Evolutionary conservation across 2,329 filamentous ascomycete genomes (phyloP), one percentile per base, ranked within the genome.

Genomic region (Alternaria incomplexa): DNA sequence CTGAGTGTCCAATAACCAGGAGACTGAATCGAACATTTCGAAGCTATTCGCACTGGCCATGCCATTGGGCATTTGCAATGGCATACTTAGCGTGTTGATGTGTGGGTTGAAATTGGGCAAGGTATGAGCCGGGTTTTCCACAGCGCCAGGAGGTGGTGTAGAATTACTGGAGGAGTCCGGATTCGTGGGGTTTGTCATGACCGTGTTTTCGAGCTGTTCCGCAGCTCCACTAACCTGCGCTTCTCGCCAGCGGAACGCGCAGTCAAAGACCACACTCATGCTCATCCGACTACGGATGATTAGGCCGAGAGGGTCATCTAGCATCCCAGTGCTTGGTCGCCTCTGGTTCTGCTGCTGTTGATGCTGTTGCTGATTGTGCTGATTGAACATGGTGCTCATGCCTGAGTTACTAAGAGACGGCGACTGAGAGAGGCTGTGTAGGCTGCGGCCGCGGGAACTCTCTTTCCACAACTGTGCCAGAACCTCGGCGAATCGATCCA

Each of bases 1-100:
- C 61, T 80, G 77, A 90, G 93, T 92, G 78, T 97, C 94, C 63
- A 97, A 83, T 84, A 97, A 93, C 94, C 94, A 97, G 78, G 95
- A 93, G 73, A 97, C 86, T 1, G 94, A 93, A 80, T 97, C 93
- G 75, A 97, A 97, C 65, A 96, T 93, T 78, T 97, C 81, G 32
- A 81, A 83, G 48, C 79, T 80, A 52, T 80, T 82, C 48, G 80
- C 80, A 65, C 71, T 83, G 48, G 65, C 78, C 57, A 75, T 73
- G 15, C 71, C 78, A 71, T 89, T 91, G 10, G 88, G 87, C 58
- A 91, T 87, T 68, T 87, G 85, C 66, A 92, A 90, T 12, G 74
- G 76, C 75, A 69, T 85, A 85, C 65, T 82, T 11, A 79, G 62
- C 10, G 77, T 78, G 43, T 77, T 78, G 30, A 80, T 68, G 58